Evolutionary conservation across 2,329 filamentous ascomycete species (phyloP).

Genomic region (Colletotrichum musae): DNA sequence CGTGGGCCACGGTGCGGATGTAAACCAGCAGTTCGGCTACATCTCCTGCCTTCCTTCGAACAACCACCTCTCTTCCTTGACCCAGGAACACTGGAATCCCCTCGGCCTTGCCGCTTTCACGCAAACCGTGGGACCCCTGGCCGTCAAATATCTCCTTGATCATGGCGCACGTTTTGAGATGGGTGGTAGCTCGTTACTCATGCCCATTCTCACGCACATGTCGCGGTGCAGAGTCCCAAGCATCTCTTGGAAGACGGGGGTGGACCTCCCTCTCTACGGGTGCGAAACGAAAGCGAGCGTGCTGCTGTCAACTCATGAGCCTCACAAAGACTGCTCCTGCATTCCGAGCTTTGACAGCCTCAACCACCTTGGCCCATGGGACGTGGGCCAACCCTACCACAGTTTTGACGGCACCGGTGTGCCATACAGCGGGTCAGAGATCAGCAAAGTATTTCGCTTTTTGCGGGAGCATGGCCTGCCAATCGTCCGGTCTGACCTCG

Average conservation of each 20-base stretch:
- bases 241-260: background rate
- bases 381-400: background rate
- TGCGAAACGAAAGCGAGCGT: background rate
- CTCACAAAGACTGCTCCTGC: conserved; percentile 7
- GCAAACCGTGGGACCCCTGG: conserved; percentile 8
- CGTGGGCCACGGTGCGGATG: background rate
- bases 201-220: background rate
- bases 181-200: background rate
- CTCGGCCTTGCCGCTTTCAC: conserved; percentile 10
- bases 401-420: background rate
- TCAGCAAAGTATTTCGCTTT: conserved; percentile 8
- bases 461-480: background rate
- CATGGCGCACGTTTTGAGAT: conserved; percentile 3
- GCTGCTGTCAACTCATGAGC: background rate
- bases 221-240: background rate
- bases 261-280: background rate
- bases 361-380: background rate
- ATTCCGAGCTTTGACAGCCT: conserved; percentile 18
- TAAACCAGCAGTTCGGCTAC: conserved; percentile 6
- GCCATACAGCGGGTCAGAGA: conserved; percentile 1
- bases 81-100: background rate
- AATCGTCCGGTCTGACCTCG: background rate
- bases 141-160: conserved; percentile 14
- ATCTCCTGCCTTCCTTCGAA: background rate
- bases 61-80: background rate